A percentile compares a stretch with the other conserved stretches of the same genome.
Evolutionary conservation across 176 grass and related monocot genomes (phyloP).

Genomic region (Panicum miliaceum): DNA sequence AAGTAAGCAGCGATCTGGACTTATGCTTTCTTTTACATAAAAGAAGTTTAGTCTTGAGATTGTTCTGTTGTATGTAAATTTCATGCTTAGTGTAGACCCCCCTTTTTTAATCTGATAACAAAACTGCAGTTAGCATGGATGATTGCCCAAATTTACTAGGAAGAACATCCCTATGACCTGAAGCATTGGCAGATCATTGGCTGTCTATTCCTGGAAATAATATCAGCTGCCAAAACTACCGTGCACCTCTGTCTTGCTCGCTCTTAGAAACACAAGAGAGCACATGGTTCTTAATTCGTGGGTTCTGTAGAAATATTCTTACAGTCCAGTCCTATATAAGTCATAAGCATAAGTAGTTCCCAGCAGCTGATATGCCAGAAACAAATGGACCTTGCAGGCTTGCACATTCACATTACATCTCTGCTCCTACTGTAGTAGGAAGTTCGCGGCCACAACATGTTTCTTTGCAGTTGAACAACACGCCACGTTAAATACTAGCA

Average conservation of each 20-base stretch:
- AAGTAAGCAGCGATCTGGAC: background rate
- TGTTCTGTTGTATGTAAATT: slow-evolving; percentile 15
- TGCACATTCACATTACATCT: slow-evolving; percentile 15
- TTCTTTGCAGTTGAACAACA: slow-evolving; percentile 29
- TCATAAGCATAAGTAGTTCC: background rate
- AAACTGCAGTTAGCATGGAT: background rate
- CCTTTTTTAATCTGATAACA: background rate
- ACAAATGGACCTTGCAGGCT: slow-evolving; percentile 10
- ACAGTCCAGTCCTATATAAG: background rate
- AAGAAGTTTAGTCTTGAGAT: slow-evolving; percentile 11
- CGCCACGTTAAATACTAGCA: background rate
- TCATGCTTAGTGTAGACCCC: background rate
- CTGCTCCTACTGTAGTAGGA: background rate
- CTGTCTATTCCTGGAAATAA: slow-evolving; percentile 2
- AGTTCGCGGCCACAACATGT: background rate
- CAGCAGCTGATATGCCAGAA: background rate
- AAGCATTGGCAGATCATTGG: background rate
- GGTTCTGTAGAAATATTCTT: slow-evolving; percentile 21
- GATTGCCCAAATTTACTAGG: background rate
- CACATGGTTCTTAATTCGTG: slow-evolving; percentile 6
- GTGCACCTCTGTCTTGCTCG: background rate
- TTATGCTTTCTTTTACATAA: no score
- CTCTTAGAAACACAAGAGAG: background rate
- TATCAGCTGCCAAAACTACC: slow-evolving; percentile 1
- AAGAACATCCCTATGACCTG: background rate